Base-by-base conservation (phyloP, 176 grass and related monocot species). In the Aegilops longissima region DNA sequence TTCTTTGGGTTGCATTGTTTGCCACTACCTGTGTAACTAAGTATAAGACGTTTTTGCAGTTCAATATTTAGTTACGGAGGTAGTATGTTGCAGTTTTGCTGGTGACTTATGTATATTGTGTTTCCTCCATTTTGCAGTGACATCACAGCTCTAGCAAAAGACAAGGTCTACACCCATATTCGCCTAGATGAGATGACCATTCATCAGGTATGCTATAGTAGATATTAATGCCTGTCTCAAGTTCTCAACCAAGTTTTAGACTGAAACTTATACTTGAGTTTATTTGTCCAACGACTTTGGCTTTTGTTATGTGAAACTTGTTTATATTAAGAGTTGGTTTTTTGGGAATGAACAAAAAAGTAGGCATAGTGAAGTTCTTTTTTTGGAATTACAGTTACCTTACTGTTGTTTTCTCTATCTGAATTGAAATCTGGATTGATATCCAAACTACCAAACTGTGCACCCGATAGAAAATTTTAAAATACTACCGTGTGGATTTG, bases 131-230 rank as follows among this genome's bases (percentile, higher is more conserved):
- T 77, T 12, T 85, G 77, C 52, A 99, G 97, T 94, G 97, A 99
- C 91, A 99, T 99, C 62, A 99, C 97, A 83, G 90, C 97, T 85
- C 90, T 99, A 39, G 97, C 97, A 67, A 99, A 99, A 93, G 94
- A 99, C 87, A 99, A 85, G 90, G 87, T 92, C 71, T 99, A 99
- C 84, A 85, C 97, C 44, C 94, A 92, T 66, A 89, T 99, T 70
- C 97, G 86, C 49, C 87, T 99, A 59, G 97, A 99, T 93, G 92
- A 97, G 70, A 99, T 97, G 92, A 94, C 80, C 12, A 90, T 99
- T 85, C 92, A 95, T 54, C 97, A 97, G 92, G 97, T 99, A 84
- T 64, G 74, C 20, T 66, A 52, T 52, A 73, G 25, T 82, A 36
- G 20, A 69, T 54, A 44, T 7, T 25, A 30, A 80, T 69, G 20